Evolutionary conservation across 1,139 yeast species (phyloP), one percentile per base, ranked within the genome.

Genomic region (Meyerozyma elateridarum): DNA sequence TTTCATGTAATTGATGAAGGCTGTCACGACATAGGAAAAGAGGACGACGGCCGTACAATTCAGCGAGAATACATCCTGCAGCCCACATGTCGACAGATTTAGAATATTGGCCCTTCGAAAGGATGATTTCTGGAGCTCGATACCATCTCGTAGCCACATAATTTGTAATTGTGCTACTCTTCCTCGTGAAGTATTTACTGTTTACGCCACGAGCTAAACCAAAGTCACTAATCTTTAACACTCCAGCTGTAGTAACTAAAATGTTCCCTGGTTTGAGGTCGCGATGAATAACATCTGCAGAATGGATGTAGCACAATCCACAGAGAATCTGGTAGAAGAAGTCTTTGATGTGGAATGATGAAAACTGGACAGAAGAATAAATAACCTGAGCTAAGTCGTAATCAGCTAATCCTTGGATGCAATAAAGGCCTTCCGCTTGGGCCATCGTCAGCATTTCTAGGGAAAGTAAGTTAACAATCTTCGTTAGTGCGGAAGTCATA

Each of bases 81-180:
- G 97, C 95, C 97, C 97, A 91, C 25, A 89, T 74, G 61, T 91
- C 98, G 26, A 87, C 76, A 0, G 95, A 88, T 32, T 65, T 71
- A 0, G 91, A 76, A 53, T 91, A 87, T 45, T 59, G 59, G 6
- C 70, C 70, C 41, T 75, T 74, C 40, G 91, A 70, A 36, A 91
- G 64, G 28, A 91, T 64, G 28, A 91, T 82, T 56, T 91, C 98
- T 0, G 98, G 98, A 0, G 96, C 80, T 39, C 98, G 68, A 54
- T 91, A 91, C 97, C 97, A 91, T 46, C 98, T 72, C 0, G 97
- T 91, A 0, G 96, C 84, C 6, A 91, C 93, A 48, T 88, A 88
- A 44, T 79, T 79, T 4, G 96, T 88, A 30, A 85, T 84, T 13
- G 61, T 70, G 39, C 46, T 54, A 35, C 50, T 56, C 40, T 56